Evolutionary conservation across 2,329 filamentous ascomycete genomes (phyloP).

Genomic region (Oidium heveae): DNA sequence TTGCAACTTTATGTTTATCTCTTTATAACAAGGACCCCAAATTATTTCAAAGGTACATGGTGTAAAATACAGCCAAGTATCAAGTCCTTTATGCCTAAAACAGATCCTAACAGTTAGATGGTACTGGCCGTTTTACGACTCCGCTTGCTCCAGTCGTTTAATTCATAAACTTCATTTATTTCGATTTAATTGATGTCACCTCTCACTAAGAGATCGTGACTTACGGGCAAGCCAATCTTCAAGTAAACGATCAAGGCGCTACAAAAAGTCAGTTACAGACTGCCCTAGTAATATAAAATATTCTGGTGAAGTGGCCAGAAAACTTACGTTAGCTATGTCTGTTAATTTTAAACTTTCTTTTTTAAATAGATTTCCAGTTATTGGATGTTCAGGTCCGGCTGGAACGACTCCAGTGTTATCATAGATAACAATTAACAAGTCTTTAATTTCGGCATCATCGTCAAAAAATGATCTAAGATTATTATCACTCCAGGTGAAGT

Average conservation of each 20-base stretch:
- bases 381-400: constrained; percentile 60
- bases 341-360: constrained; percentile 69
- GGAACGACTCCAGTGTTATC: constrained; percentile 69
- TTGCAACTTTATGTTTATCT: no score
- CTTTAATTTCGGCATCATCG: constrained; percentile 65
- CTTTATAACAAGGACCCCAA: no score
- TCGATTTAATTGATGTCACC: constrained; percentile 2
- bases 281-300: neutral
- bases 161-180: constrained; percentile 12
- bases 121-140: no score
- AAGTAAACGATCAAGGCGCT: constrained; percentile 70
- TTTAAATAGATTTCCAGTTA: constrained; percentile 56
- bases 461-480: constrained; percentile 77
- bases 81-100: no score
- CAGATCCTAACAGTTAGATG: no score
- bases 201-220: constrained; percentile 21
- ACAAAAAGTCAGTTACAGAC: constrained; percentile 6
- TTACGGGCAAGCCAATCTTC: constrained; percentile 56
- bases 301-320: neutral
- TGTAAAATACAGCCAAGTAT: no score
- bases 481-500: constrained; percentile 60
- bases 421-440: constrained; percentile 75
- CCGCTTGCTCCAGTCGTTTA: constrained; percentile 9
- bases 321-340: constrained; percentile 54
- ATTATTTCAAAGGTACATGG: no score